Evolutionary conservation across 2,329 filamentous ascomycete species (phyloP).

Genomic region (Phoma sp.): DNA sequence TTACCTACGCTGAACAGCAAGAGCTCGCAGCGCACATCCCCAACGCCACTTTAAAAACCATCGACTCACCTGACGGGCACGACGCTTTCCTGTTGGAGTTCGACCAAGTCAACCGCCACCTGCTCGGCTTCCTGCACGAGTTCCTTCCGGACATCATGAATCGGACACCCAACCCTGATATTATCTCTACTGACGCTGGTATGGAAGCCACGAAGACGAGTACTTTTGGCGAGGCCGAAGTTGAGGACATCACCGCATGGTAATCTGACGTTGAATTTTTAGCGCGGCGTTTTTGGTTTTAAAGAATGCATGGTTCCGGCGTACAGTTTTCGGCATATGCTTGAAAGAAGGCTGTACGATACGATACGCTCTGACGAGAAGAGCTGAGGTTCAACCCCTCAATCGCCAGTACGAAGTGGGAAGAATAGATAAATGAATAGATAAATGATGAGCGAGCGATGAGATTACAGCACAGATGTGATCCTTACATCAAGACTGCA

Average conservation of each 20-base stretch:
- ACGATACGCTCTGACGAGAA: constrained; percentile 25
- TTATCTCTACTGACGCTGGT: constrained; percentile 41
- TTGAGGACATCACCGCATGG: constrained; percentile 96
- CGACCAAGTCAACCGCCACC: constrained; percentile 91
- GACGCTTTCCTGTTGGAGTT: constrained; percentile 97
- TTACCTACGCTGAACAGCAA: constrained; percentile 96
- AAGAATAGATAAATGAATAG: neutral
- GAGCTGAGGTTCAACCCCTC: constrained; percentile 47
- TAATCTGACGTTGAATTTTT: constrained; percentile 51
- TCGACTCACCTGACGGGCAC: constrained; percentile 93
- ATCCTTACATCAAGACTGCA: too few species aligned
- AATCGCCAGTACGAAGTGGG: constrained; percentile 7
- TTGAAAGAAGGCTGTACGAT: constrained; percentile 46
- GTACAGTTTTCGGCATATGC: constrained; percentile 46
- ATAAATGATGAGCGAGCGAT: neutral
- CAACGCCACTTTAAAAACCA: constrained; percentile 78
- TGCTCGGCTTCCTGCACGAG: constrained; percentile 82
- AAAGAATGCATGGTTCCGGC: constrained; percentile 25
- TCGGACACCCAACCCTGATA: constrained; percentile 53
- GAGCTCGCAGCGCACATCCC: constrained; percentile 85
- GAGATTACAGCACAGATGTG: neutral
- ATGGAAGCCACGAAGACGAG: constrained; percentile 80
- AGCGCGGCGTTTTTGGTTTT: constrained; percentile 35
- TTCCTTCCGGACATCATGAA: constrained; percentile 88
- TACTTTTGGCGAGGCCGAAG: constrained; percentile 93